These are phyloP conservation scores for Scheffersomyces segobiensis DNA, from an alignment of 1,139 yeast species.

Conservation along the genomic window DNA sequence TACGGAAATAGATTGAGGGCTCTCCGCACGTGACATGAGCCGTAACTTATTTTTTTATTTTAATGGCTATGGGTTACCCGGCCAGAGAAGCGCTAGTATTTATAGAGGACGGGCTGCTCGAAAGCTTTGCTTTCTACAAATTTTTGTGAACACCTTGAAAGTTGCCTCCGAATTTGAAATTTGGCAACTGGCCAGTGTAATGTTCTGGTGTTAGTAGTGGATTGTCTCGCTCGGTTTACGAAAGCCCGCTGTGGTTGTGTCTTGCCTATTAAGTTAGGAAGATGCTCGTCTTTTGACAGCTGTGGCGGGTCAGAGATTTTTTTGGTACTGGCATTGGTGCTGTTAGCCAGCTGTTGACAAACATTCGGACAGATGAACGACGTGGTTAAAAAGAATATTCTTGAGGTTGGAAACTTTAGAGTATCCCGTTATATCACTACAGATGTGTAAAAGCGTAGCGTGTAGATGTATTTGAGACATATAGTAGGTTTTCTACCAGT, in stretches of 20 bases:
- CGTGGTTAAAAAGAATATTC: slow-evolving; percentile 52
- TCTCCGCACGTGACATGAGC: background rate
- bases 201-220: slow-evolving; percentile 26
- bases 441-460: slow-evolving; percentile 15
- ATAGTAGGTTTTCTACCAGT: background rate
- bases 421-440: slow-evolving; percentile 65
- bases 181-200: slow-evolving; percentile 28
- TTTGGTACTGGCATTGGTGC: slow-evolving; percentile 12
- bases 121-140: background rate
- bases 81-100: background rate
- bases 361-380: slow-evolving; percentile 47
- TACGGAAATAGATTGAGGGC: background rate
- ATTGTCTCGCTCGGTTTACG: slow-evolving; percentile 17
- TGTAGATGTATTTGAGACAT: background rate
- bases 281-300: slow-evolving; percentile 14
- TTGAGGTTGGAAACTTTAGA: slow-evolving; percentile 37
- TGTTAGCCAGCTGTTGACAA: slow-evolving; percentile 40
- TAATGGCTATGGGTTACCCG: slow-evolving; percentile 8
- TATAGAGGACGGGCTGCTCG: background rate
- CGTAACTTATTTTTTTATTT: slow-evolving; percentile 12
- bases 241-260: slow-evolving; percentile 13
- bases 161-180: slow-evolving; percentile 42
- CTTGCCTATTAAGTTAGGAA: slow-evolving; percentile 59
- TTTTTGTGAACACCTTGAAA: slow-evolving; percentile 18
- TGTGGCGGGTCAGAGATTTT: slow-evolving; percentile 15